Evolutionary conservation across 1,139 yeast genomes (phyloP), one percentile per base, ranked within the genome.

Genomic region (Lodderomyces orthopsilosis): DNA sequence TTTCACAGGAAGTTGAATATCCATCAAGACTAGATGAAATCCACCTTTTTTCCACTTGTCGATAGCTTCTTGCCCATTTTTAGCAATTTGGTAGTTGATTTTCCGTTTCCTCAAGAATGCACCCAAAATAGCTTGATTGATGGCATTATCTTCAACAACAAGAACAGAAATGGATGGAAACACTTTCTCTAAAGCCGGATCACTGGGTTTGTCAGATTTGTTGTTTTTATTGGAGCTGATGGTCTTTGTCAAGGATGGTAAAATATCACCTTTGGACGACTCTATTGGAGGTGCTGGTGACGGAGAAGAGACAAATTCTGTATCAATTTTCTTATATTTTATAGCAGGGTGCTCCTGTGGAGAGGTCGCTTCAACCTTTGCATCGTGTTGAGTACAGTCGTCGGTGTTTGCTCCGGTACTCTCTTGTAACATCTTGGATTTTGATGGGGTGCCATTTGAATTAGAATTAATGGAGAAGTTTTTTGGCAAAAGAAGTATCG

Each of bases 131-230:
- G 89, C 88, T 66, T 89, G 95, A 64, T 93, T 93, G 56, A 93
- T 91, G 39, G 93, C 85, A 62, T 93, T 93, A 71, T 93, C 98
- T 62, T 93, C 98, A 6, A 94, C 98, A 28, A 93, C 93, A 44
- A 93, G 68, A 3, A 93, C 96, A 33, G 90, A 88, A 41, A 93
- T 84, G 46, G 90, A 88, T 0, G 97, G 96, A 23, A 79, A 57
- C 8, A 79, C 82, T 45, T 74, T 71, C 21, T 75, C 75, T 12
- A 74, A 65, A 3, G 77, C 59, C 52, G 40, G 55, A 39, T 43
- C 46, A 24, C n/a, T 38, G 23, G 33, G 38, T 42, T 41, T 43
- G 36, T 51, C 47, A 21, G 36, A 14, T 18, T 37, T 41, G 39
- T 22, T 30, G 10, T 30, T 33, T 27, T 33, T 27, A 2, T 17